Evolutionary conservation across 192 early-diverging fungal species (phyloP).

Genomic region (Rhizophlyctis rosea): DNA sequence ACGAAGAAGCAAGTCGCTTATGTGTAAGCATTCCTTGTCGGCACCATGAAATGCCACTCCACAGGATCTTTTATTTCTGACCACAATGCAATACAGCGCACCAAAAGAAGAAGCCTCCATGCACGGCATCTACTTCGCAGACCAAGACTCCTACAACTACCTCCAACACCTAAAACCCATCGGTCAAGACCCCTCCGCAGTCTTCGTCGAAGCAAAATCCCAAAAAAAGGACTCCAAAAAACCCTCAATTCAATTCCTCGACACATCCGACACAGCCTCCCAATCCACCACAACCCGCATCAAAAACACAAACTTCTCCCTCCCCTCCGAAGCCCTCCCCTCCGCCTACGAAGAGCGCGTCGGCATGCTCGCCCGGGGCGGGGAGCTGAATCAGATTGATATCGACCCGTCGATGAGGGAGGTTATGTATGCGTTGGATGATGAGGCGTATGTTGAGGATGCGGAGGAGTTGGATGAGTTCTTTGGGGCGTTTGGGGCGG

Average conservation of each 20-base stretch:
- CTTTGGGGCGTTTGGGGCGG: slow-evolving; percentile 73
- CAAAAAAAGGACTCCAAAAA: too few species aligned
- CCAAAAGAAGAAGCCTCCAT: slow-evolving; percentile 65
- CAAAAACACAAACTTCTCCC: slow-evolving; percentile 42
- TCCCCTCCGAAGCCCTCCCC: slow-evolving; percentile 76
- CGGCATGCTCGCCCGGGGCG: slow-evolving; percentile 69
- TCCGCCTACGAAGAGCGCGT: slow-evolving; percentile 67
- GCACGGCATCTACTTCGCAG: slow-evolving; percentile 88
- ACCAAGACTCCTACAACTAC: slow-evolving; percentile 88
- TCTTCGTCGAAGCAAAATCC: slow-evolving; percentile 69
- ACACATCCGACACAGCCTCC: slow-evolving; percentile 23
- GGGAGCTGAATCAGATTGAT: slow-evolving; percentile 56
- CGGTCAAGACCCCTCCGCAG: slow-evolving; percentile 68
- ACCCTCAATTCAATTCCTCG: too few species aligned
- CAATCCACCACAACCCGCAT: slow-evolving; percentile 3
- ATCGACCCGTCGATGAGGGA: slow-evolving; percentile 83
- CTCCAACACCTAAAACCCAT: slow-evolving; percentile 85
- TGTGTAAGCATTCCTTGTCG: not conserved
- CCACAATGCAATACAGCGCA: slow-evolving; percentile 11
- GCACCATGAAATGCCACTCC: not conserved
- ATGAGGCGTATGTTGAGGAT: slow-evolving; percentile 82
- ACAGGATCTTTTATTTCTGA: slow-evolving; percentile 30
- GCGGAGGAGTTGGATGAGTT: slow-evolving; percentile 80
- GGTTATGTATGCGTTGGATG: slow-evolving; percentile 89
- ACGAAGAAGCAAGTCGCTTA: slow-evolving; percentile 1